Evolutionary conservation across 2,329 filamentous ascomycete species (phyloP), one percentile per base, ranked within the genome.

Genomic region (Neonectria coccinea): DNA sequence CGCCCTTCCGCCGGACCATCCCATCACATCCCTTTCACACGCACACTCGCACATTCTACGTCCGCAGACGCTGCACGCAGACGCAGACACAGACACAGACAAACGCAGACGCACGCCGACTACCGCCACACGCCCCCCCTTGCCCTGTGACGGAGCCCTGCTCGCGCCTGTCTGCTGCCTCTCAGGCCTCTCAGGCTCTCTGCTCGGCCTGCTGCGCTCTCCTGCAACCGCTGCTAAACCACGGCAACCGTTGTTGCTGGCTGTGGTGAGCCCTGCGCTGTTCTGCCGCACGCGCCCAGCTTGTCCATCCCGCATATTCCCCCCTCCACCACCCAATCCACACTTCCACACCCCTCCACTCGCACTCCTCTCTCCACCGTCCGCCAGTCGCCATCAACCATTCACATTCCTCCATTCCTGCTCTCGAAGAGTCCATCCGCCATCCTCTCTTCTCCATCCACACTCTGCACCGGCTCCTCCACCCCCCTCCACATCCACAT

Each of bases 221-320:
- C 20, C 61, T 56, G 56, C 50, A 56, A 33, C 27, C n/a, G 27
- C 51, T 41, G 50, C 33, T 51, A 48, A 31, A n/a, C 25, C 29
- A 50, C 25, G 47, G 47, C 48, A 31, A 51, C 48, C 48, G 29
- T 39, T 65, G 56, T 54, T 70, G 56, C 48, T 67, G 25, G 47
- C 58, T 64, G 56, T 55, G 53, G 48, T 65, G 45, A 53, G 47
- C 41, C 51, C 25, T 65, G 51, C 57, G 59, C 52, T 62, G 62
- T 47, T 62, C 69, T 69, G 52, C 50, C 64, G 66, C 69, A 72
- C 67, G 70, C 71, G 71, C 71, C 71, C 64, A 66, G 67, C 66
- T 62, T 70, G 66, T 66, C 62, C 51, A 69, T 73, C 67, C 69
- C 66, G 67, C 57, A 67, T 67, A 65, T 63, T 59, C 65, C 53